Percentiles rank a stretch among this genome's conserved stretches.
Evolutionary conservation across 352 stramenopile species (phyloP).

Genomic region (Globisporangium ultimum): DNA sequence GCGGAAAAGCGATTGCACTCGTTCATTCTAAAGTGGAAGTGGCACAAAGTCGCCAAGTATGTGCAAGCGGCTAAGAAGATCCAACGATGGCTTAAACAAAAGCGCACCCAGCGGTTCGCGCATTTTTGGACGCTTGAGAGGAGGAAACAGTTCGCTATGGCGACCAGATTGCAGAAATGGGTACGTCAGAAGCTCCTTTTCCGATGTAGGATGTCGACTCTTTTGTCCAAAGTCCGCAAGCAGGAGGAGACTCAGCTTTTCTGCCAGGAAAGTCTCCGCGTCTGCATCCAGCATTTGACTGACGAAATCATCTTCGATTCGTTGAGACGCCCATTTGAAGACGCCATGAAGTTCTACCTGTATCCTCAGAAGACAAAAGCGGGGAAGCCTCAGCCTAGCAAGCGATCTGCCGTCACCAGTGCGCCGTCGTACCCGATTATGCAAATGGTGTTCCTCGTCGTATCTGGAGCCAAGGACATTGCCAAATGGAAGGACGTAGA

Average conservation of each 20-base stretch:
- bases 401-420: not conserved
- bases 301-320: constrained; percentile 40
- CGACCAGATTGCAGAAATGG: constrained; percentile 24
- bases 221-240: constrained; percentile 19
- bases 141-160: constrained; percentile 18
- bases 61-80: constrained; percentile 28
- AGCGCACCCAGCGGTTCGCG: constrained; percentile 24
- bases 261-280: constrained; percentile 29
- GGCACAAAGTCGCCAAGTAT: constrained; percentile 17
- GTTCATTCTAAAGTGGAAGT: constrained; percentile 37
- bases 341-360: constrained; percentile 6
- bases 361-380: not conserved
- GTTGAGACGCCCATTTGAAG: constrained; percentile 9
- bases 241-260: constrained; percentile 29
- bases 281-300: constrained; percentile 38
- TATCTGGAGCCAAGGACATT: constrained; percentile 35
- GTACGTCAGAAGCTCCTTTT: constrained; percentile 26
- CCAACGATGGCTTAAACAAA: constrained; percentile 33
- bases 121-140: constrained; percentile 36
- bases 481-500: constrained; percentile 33
- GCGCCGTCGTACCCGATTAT: constrained; percentile 30
- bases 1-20: constrained; percentile 24
- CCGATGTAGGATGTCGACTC: constrained; percentile 10
- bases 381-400: not conserved
- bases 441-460: constrained; percentile 41